These are phyloP conservation scores for Cucurbita argyrosperma DNA, from an alignment of 306 rosid genomes.

Conservation along the genomic window DNA sequence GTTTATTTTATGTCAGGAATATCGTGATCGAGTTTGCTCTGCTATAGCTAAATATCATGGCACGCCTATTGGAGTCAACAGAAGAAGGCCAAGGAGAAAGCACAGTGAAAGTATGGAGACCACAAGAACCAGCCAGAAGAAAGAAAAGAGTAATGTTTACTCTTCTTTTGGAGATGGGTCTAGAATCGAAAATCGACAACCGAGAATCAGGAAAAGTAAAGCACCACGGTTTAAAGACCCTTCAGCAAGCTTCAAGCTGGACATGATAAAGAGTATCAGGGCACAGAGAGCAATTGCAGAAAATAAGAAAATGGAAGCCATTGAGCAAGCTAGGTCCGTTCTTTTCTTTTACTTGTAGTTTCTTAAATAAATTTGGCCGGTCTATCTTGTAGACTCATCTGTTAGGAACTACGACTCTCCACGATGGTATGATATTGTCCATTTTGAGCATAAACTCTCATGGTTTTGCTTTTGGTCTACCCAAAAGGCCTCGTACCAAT, in stretches of 20 bases:
- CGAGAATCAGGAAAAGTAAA: conserved; percentile 27
- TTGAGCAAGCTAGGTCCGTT: conserved; percentile 73
- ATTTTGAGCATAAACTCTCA: too few relatives aligned
- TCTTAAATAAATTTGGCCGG: background rate
- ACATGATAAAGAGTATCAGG: conserved; percentile 76
- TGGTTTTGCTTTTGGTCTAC: too few relatives aligned
- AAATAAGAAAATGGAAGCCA: conserved; percentile 46
- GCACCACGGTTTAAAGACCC: conserved; percentile 79
- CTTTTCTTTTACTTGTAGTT: background rate
- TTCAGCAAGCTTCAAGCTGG: conserved; percentile 66
- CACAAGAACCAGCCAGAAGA: conserved; percentile 33
- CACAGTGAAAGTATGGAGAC: conserved; percentile 22
- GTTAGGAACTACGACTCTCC: too few relatives aligned
- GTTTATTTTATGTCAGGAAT: conserved; percentile 29
- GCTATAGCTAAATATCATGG: conserved; percentile 63
- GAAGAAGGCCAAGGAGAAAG: conserved; percentile 52
- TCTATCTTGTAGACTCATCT: background rate
- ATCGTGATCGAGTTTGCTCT: conserved; percentile 62
- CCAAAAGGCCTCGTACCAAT: too few relatives aligned
- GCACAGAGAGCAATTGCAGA: conserved; percentile 66
- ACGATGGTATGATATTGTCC: too few relatives aligned
- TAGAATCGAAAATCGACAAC: conserved; percentile 13
- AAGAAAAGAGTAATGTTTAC: conserved; percentile 11
- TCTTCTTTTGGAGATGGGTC: conserved; percentile 12
- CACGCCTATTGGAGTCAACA: conserved; percentile 28